Base-by-base conservation (phyloP, 1,139 yeast species). In the Candida labiduridarum region DNA sequence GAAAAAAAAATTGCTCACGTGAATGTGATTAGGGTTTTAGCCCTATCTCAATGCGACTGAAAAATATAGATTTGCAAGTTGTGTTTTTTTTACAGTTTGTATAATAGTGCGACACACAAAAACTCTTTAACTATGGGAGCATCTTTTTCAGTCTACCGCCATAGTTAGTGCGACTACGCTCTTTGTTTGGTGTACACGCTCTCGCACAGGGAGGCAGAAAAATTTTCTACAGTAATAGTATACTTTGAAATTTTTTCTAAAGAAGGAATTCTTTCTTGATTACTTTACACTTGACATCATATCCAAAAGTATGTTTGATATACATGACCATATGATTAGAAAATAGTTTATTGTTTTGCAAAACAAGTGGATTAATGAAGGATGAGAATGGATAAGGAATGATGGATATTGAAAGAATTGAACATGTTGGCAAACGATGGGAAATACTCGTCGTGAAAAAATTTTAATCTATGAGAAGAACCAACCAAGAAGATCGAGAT, bases 251-350 rank as follows among this genome's bases (percentile, higher is more conserved):
- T 40, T 40, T 40, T 29, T 40, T 40, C n/a, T 27, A 38, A 16
- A 25, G 43, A 27, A n/a, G 33, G 16, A 40, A 40, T 15, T 14
- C 15, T 25, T 42, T 31, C 18, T 29, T 27, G 15, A 25, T 27
- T 25, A 15, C 12, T n/a, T 40, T 14, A 43, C 22, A 43, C 46
- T 43, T 43, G 46, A 43, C 46, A 43, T 43, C 46, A 43, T 43
- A 43, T 43, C 46, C 34, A 43, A 43, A 43, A 43, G 46, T 43
- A 43, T 43, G 46, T 43, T 38, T 36, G 30, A 35, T 15, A 34
- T 22, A 19, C 11, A 29, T 30, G 29, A 8, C n/a, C 16, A 41
- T 30, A n/a, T 16, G 29, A 25, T 25, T 25, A 31, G 35, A 31
- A 6, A 31, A 31, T 11, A 31, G 15, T 31, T 12, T 6, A 10